A percentile compares a stretch with the other conserved stretches of the same genome.
phyloP scores from a whole-genome alignment of 2,329 filamentous ascomycete genomes.

The Myriosclerotinia scirpicola region DNA sequence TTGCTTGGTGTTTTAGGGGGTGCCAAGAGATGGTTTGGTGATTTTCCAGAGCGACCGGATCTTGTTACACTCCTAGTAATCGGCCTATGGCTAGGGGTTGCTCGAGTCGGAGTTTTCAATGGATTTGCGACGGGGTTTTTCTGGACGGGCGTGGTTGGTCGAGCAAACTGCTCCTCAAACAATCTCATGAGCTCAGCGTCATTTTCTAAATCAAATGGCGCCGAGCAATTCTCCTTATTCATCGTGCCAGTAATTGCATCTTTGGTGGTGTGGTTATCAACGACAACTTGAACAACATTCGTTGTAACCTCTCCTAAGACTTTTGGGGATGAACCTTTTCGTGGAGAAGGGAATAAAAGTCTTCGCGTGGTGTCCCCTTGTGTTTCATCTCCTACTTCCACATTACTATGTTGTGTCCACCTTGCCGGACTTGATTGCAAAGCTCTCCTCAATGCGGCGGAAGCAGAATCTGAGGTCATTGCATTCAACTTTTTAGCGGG shows the following conservation, averaged over 20 bases:
- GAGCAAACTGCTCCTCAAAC: constrained; percentile 39
- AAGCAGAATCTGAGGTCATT: constrained; percentile 39
- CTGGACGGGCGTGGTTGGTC: constrained; percentile 37
- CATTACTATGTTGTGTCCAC: constrained; percentile 56
- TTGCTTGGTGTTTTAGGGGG: constrained; percentile 35
- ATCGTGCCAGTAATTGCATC: constrained; percentile 28
- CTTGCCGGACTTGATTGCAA: constrained; percentile 44
- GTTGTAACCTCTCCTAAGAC: constrained; percentile 58
- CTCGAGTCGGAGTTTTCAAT: constrained; percentile 41
- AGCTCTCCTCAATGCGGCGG: constrained; percentile 38
- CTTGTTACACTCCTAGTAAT: constrained; percentile 40
- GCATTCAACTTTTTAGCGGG: constrained; percentile 36
- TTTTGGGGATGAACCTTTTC: constrained; percentile 62
- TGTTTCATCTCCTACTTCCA: constrained; percentile 50
- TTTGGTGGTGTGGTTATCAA: constrained; percentile 41
- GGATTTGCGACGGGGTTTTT: constrained; percentile 33
- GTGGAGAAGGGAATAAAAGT: constrained; percentile 74
- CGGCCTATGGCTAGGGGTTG: constrained; percentile 39
- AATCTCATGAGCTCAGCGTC: constrained; percentile 39
- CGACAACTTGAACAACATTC: constrained; percentile 51
- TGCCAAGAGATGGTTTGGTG: constrained; percentile 33
- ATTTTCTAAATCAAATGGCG: constrained; percentile 29
- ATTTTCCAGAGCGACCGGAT: constrained; percentile 37
- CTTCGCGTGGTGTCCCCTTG: constrained; percentile 60
- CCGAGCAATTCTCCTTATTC: constrained; percentile 39